Evolutionary conservation across 371 early-diverging fungal genomes (phyloP).

Genomic region (Batkoa obscura): DNA sequence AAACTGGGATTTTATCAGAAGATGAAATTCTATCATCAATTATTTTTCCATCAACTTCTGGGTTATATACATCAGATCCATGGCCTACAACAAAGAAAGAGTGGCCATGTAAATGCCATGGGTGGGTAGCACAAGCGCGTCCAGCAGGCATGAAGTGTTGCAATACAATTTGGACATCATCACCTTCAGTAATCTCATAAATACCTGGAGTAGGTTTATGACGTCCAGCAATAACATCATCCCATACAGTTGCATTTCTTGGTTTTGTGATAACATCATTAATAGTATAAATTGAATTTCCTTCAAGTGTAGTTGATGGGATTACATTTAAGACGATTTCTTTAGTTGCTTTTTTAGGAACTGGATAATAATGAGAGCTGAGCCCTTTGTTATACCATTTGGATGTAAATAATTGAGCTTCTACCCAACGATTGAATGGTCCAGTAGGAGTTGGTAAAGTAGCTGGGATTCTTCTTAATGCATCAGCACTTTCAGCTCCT

Average conservation of each 20-base stretch:
- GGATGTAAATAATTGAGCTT: too few relatives aligned
- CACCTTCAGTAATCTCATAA: neutral
- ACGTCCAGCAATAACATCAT: neutral
- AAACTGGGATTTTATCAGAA: neutral
- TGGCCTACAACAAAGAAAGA: neutral
- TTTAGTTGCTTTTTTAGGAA: too few relatives aligned
- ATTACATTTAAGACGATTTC: too few relatives aligned
- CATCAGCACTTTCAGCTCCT: constrained; percentile 7
- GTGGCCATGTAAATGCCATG: constrained; percentile 2
- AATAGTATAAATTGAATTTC: neutral
- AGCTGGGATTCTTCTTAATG: too few relatives aligned
- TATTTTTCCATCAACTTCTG: neutral
- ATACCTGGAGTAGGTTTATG: neutral
- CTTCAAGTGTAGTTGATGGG: too few relatives aligned
- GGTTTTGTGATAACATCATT: neutral
- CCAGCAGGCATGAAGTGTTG: neutral
- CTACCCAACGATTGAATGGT: too few relatives aligned
- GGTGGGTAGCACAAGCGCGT: neutral
- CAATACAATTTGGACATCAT: neutral
- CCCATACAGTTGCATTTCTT: neutral
- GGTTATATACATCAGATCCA: neutral
- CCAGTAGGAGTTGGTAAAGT: too few relatives aligned
- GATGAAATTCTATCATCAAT: constrained; percentile 6
- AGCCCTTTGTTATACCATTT: too few relatives aligned
- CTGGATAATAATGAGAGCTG: too few relatives aligned